Conservation (phyloP, 2,329 filamentous ascomycete species). For the Calonectria pauciramosa region DNA sequence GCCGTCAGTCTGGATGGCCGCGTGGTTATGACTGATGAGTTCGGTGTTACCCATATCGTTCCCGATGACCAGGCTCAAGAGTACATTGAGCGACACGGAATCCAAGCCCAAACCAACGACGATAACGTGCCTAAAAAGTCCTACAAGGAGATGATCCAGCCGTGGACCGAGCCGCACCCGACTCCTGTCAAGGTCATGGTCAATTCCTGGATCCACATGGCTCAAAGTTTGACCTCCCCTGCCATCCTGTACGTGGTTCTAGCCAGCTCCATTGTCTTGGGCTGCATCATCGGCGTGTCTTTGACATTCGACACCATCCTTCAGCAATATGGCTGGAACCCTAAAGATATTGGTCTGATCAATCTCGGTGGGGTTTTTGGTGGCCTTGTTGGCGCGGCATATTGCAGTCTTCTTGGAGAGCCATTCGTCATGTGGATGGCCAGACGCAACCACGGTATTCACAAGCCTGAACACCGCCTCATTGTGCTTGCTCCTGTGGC, state of each 20-base stretch:
- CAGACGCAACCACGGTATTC: constrained; percentile 8
- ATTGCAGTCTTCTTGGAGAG: constrained; percentile 17
- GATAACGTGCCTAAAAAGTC: neutral
- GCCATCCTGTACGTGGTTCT: constrained; percentile 22
- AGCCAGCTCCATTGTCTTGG: constrained; percentile 13
- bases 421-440: constrained; percentile 18
- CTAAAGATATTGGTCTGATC: constrained; percentile 16
- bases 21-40: constrained; percentile 21
- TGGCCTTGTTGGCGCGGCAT: constrained; percentile 2
- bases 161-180: constrained; percentile 11
- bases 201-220: constrained; percentile 18
- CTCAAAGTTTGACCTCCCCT: constrained; percentile 18
- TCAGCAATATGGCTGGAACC: constrained; percentile 11
- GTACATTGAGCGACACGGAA: constrained; percentile 3
- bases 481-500: neutral
- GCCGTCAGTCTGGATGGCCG: constrained; percentile 15
- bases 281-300: constrained; percentile 6
- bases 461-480: constrained; percentile 7
- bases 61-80: constrained; percentile 17
- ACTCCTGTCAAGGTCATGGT: constrained; percentile 11
- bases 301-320: constrained; percentile 13
- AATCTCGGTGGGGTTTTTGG: constrained; percentile 12
- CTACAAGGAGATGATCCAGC: constrained; percentile 11
- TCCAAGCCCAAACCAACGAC: neutral
- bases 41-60: constrained; percentile 15